Conservation (phyloP, 1,139 yeast genomes). For the Pichia sp. region DNA sequence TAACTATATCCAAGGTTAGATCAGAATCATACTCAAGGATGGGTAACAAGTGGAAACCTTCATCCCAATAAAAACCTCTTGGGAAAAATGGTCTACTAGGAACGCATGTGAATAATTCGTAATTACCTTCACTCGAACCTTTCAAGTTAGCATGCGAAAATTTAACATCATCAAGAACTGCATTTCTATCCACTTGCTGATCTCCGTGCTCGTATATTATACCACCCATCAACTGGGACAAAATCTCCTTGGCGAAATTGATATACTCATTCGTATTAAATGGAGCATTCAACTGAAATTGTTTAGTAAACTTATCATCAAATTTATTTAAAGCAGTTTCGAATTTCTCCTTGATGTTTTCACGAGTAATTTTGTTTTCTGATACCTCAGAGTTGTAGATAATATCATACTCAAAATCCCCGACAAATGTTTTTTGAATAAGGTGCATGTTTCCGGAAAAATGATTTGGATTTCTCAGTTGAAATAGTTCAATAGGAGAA, state of each 20-base stretch:
- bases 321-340: conserved; percentile 39
- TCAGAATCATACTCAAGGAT: conserved; percentile 81
- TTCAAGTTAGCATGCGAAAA: conserved; percentile 51
- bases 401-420: conserved; percentile 74
- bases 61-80: conserved; percentile 98
- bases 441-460: conserved; percentile 77
- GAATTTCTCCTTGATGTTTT: conserved; percentile 39
- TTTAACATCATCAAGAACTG: conserved; percentile 61
- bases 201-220: conserved; percentile 88
- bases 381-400: conserved; percentile 49
- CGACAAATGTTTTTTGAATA: conserved; percentile 70
- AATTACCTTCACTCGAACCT: conserved; percentile 61
- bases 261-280: conserved; percentile 44
- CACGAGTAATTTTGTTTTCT: conserved; percentile 36
- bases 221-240: conserved; percentile 87
- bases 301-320: conserved; percentile 50
- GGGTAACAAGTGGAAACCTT: conserved; percentile 90
- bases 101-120: conserved; percentile 71
- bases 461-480: conserved; percentile 54
- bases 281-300: conserved; percentile 56
- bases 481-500: conserved; percentile 49
- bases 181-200: conserved; percentile 71
- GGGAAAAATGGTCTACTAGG: conserved; percentile 96
- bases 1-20: conserved; percentile 70
- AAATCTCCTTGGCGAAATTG: conserved; percentile 67